Conservation (phyloP, 1,284 basidiomycete species). For the Grifola frondosa region DNA sequence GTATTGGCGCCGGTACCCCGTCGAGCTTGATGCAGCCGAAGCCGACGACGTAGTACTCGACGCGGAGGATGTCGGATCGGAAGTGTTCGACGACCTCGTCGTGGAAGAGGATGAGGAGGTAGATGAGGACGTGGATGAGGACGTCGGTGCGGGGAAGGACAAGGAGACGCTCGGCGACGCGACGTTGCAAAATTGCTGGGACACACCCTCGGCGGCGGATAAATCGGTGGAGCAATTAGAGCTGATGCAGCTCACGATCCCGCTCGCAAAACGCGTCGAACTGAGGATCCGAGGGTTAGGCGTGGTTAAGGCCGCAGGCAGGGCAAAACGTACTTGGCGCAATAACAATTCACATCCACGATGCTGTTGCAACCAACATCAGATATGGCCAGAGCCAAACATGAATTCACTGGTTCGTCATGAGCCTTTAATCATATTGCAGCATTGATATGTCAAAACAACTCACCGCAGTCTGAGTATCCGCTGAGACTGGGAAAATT, state of each 20-base stretch:
- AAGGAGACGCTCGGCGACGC: conserved; percentile 30
- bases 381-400: conserved; percentile 25
- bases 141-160: conserved; percentile 26
- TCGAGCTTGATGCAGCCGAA: not conserved
- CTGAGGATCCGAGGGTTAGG: conserved; percentile 6
- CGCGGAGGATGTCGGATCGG: not conserved
- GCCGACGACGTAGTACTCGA: not conserved
- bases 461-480: conserved; percentile 31
- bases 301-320: not conserved
- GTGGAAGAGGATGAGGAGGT: conserved; percentile 8
- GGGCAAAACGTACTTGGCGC: conserved; percentile 26
- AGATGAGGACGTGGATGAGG: conserved; percentile 18
- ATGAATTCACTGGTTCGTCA: conserved; percentile 23
- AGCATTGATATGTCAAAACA: not conserved
- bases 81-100: not conserved
- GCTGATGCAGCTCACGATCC: conserved; percentile 25
- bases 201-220: conserved; percentile 24
- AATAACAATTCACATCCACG: conserved; percentile 33
- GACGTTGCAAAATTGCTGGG: conserved; percentile 32
- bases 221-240: conserved; percentile 26
- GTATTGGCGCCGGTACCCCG: too few species aligned
- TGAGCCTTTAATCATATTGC: not conserved
- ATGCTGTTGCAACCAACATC: conserved; percentile 27
- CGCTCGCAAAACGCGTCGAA: conserved; percentile 15
- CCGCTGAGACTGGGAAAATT: conserved; percentile 30